Base-by-base conservation (phyloP, 176 grass and related monocot genomes). In the Raddia guianensis region DNA sequence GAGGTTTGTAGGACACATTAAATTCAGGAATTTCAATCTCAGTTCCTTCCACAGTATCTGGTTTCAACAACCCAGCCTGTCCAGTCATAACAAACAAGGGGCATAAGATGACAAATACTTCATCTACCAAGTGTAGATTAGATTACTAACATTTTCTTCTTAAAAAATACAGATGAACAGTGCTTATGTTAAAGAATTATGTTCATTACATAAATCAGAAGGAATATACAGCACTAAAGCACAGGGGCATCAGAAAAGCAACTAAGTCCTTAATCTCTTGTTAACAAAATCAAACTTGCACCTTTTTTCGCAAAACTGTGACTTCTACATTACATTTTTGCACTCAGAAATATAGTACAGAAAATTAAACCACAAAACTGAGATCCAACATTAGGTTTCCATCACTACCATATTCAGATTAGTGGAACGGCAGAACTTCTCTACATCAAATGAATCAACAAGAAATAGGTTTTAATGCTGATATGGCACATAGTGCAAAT, bases 1-100 rank as follows among this genome's bases (percentile, higher is more conserved):
- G 95, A 79, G 95, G 95, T 58, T 97, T 97, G 78, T 94, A 90
- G 33, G 95, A 97, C 56, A 97, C 91, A 82, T 97, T 94, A 69
- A 97, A 97, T 89, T 97, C 89, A 82, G 95, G 95, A 75, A 97
- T 97, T 81, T 97, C 95, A 75, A 89, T 71, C 16, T 89, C 87
- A 5, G 85, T 83, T 58, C 75, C 92, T 87, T 94, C 95, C 58
- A 97, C 85, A 8, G 80, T 73, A 72, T 97, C 95, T 5, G 95
- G 89, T 71, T 90, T 87, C 82, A 94, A 86, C 63, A 90, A 70
- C 44, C 95, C 91, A 60, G 95, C 95, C 94, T 94, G 70, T 73
- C 35, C 80, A 58, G 7, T 61, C 46, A 90, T 21, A 75, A 80
- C 13, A 73, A 75, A 79, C n/a, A 50, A 76, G 82, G 40, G 53